Base-by-base conservation (phyloP, 169 alveolate species). In the Plasmodium vinckei region DNA sequence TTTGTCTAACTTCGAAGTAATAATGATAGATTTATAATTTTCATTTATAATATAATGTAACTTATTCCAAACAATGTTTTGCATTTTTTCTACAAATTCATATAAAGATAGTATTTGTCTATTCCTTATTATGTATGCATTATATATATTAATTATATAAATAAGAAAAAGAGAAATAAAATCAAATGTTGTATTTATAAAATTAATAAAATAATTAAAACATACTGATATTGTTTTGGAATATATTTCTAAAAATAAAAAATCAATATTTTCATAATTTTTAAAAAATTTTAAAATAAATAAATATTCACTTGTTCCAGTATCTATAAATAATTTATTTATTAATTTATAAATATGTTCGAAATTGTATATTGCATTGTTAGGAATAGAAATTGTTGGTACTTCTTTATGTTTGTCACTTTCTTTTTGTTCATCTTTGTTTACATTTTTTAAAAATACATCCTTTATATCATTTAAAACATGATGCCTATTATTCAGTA, bases 321-420 rank as follows among this genome's bases (percentile, higher is more conserved):
- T 93, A 60, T 93, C 96, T 17, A 88, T 61, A 53, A 93, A 59
- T 47, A 93, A 77, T 67, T 93, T 93, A 5, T 71, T 88, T 23
- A 88, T 77, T 15, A 95, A 93, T 63, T 89, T 93, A 63, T 92
- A 59, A 10, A 93, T 92, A 13, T 64, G 68, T 71, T 93, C 96
- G 39, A 87, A 63, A 33, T 25, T 46, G 17, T 89, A 88, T n/a
- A 69, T 54, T n/a, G 72, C 25, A 57, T 27, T 46, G 33, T 82
- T 84, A 19, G 71, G 23, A 25, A 75, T 61, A 42, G 49, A 75
- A 19, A 75, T 75, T 0, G 64, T 33, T 17, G 88, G 75, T 0
- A 63, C 10, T 23, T 47, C 0, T 9, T 5, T 25, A 9, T 46
- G 12, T 39, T 19, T 4, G 9, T 25, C 10, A 12, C 9, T 6